Base-by-base conservation (phyloP, 148 eudicot species). In the Arbutus unedo region DNA sequence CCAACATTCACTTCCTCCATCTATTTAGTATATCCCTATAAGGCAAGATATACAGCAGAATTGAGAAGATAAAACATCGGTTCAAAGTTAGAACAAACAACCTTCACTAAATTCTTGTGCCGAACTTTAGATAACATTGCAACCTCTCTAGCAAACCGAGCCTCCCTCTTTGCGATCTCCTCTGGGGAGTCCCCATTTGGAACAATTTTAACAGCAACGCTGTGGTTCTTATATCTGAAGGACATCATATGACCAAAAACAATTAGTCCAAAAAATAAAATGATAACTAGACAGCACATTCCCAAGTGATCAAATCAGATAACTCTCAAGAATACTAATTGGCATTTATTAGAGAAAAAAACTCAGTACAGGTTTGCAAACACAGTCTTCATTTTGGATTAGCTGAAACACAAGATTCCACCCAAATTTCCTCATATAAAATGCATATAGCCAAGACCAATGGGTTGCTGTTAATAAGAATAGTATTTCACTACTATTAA, bases 51-150 rank as follows among this genome's bases (percentile, higher is more conserved):
- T 50, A 76, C 25, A 47, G 6, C 8, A 44, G 6, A 16, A 25
- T 66, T 9, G 31, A 6, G 19, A 44, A 47, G 9, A 59, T 9
- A 25, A 71, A 31, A n/a, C 19, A 23, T 31, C 4, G 50, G 18
- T 41, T 68, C 6, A 14, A 79, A 56, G 47, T 6, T 79, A 56
- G 23, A 75, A 44, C 16, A 25, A 43, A 83, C 64, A 75, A 96
- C 99, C 98, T 92, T 92, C 82, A 93, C 99, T 78, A 96, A 82
- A 84, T 96, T 94, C 80, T 90, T 94, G 88, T 96, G 99, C 75
- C 93, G 93, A 74, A 96, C 99, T 89, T 87, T 92, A 16, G 99
- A 93, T 78, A 96, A 72, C 99, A 96, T 96, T 51, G 91, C 97
- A 56, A 96, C 98, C 89, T 96, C 98, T 82, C 99, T 89, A 11